A percentile compares a stretch with the other conserved stretches of the same genome.
Conservation (phyloP, 768 basidiomycete species). For the Russula vinacea region DNA sequence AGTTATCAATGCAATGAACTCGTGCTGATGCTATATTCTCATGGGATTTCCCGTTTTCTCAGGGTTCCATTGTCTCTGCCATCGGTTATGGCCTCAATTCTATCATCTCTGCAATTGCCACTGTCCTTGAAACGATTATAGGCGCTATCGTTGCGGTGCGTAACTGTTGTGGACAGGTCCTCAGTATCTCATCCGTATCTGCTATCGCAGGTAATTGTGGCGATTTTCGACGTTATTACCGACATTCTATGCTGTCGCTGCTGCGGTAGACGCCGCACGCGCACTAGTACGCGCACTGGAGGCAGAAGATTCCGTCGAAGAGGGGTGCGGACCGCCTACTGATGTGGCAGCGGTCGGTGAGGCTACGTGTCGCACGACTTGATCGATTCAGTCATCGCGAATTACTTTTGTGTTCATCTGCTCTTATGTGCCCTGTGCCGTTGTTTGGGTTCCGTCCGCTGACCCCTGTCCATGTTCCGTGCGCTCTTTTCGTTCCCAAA, state of each 20-base stretch:
- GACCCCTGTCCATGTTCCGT: no score
- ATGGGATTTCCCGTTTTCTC: not conserved
- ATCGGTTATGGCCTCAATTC: conserved; percentile 60
- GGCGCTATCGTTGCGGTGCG: conserved; percentile 56
- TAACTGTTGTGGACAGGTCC: not conserved
- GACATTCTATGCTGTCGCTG: conserved; percentile 48
- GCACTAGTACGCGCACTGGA: conserved; percentile 6
- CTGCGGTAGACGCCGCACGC: conserved; percentile 32
- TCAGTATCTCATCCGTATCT: not conserved
- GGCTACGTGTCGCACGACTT: not conserved
- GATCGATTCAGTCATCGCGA: no score
- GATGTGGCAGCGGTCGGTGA: not conserved
- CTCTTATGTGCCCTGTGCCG: no score
- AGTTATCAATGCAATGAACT: not conserved
- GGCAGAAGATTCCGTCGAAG: conserved; percentile 6
- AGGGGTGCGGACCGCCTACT: not conserved
- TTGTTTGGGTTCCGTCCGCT: no score
- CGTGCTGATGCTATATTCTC: not conserved
- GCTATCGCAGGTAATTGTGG: conserved; percentile 52
- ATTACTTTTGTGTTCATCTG: not conserved
- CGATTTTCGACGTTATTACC: conserved; percentile 59
- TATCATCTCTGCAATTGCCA: conserved; percentile 59
- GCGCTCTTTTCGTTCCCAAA: no score
- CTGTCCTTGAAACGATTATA: conserved; percentile 58
- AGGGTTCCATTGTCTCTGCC: conserved; percentile 65